Evolutionary conservation across 345 rosid genomes (phyloP).

Genomic region (Pugionium dolabratum): DNA sequence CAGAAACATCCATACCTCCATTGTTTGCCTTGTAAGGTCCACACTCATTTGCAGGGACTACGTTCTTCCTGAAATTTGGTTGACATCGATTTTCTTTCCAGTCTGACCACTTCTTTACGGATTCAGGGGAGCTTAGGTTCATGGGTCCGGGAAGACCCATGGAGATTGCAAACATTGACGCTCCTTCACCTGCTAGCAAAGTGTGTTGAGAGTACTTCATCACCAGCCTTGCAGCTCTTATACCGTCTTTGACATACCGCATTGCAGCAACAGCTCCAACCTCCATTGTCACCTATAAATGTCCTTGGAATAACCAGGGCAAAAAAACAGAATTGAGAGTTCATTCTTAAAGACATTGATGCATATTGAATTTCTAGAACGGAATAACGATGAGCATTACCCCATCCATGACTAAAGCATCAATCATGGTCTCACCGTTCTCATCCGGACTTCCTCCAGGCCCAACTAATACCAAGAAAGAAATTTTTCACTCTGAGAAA

Average conservation of each 20-base stretch:
- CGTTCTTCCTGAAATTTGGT: slow-evolving; percentile 88
- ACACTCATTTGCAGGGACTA: slow-evolving; percentile 56
- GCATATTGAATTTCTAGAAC: background rate
- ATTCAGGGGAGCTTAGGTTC: slow-evolving; percentile 79
- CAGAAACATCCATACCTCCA: slow-evolving; percentile 12
- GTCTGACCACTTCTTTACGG: slow-evolving; percentile 68
- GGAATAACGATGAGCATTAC: slow-evolving; percentile 41
- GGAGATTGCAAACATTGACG: slow-evolving; percentile 83
- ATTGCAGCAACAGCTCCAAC: slow-evolving; percentile 98
- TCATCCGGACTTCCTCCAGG: slow-evolving; percentile 99
- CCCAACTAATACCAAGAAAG: slow-evolving; percentile 56
- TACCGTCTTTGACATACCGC: slow-evolving; percentile 93
- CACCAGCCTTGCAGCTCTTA: slow-evolving; percentile 79
- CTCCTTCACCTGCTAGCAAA: slow-evolving; percentile 78
- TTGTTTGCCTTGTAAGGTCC: slow-evolving; percentile 69
- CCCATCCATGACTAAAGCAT: slow-evolving; percentile 93
- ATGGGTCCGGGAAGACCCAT: slow-evolving; percentile 93
- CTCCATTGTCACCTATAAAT: slow-evolving; percentile 88
- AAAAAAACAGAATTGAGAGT: slow-evolving; percentile 2
- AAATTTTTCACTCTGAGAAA: background rate
- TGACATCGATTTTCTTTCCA: slow-evolving; percentile 76
- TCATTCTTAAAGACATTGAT: slow-evolving; percentile 16
- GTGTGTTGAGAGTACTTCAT: slow-evolving; percentile 83
- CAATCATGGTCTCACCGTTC: slow-evolving; percentile 91
- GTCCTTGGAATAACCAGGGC: slow-evolving; percentile 45